Base-by-base conservation (phyloP, 2,329 filamentous ascomycete species). In the Pyrenophora tritici-repentis region DNA sequence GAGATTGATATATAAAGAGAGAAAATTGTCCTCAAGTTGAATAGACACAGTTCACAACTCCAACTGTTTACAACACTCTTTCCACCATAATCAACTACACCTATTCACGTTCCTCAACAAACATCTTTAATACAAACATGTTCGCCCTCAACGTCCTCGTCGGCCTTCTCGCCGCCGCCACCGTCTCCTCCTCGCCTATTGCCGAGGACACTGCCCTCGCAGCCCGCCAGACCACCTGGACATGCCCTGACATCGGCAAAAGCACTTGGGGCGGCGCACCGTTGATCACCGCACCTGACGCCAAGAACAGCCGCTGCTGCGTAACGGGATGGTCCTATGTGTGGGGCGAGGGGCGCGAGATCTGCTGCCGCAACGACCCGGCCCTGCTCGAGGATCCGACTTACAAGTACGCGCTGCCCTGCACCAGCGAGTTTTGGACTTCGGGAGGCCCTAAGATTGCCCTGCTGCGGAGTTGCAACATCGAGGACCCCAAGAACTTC, bases 391-490 rank as follows among this genome's bases (percentile, higher is more conserved):
- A 32, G 39, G 26, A 42, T 12, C 6, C 26, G 6, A 32, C 26
- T 20, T 42, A 32, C 39, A 42, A 42, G 39, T 42, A 33, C 29
- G 39, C 39, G 29, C 10, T 42, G 17, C 39, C 39, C 16, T 42
- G 39, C 16, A 42, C 14, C 29, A 32, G 17, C 39, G 29, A 42
- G 12, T 42, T n/a, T 18, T 42, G 39, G 39, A 1, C 26, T 33
- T 4, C 39, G 6, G 6, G 26, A 6, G 6, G 26, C 12, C 1
- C 3, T 1, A 33, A 22, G 17, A 16, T 13, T 42, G 9, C n/a
- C 5, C 39, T 42, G 16, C 26, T 42, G 16, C 16, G 39, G 39
- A 22, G 12, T 16, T 42, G 39, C 29, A 42, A 42, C 26, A 16
- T 42, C 17, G 12, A 13, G 10, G 16, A 20, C 39, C 18, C n/a